Evolutionary conservation across 768 basidiomycete species (phyloP).

Genomic region (Lactarius deliciosus): DNA sequence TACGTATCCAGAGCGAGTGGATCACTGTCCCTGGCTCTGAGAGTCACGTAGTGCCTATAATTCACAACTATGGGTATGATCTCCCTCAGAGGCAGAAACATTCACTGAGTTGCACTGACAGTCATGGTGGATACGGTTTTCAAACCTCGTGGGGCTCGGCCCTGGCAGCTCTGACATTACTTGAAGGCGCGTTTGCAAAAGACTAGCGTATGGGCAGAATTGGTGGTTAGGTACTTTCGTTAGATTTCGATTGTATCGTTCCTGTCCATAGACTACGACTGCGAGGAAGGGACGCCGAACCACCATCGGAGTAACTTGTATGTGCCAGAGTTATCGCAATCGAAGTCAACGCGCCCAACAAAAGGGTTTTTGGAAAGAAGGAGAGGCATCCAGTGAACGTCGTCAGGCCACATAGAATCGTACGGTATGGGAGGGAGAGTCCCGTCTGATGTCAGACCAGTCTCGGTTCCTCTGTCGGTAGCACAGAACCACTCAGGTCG

Average conservation of each 20-base stretch:
- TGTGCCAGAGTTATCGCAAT: conserved; percentile 15
- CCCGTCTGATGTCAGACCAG: neutral
- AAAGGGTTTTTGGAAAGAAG: conserved; percentile 47
- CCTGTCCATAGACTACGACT: neutral
- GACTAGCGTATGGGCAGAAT: neutral
- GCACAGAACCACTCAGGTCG: conserved; percentile 74
- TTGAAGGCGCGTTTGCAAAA: conserved; percentile 43
- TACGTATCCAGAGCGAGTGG: conserved; percentile 55
- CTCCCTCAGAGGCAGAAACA: neutral
- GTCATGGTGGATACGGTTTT: conserved; percentile 64
- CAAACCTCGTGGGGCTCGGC: conserved; percentile 69
- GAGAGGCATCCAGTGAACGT: conserved; percentile 66
- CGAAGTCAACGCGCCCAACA: conserved; percentile 50
- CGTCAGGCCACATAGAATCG: conserved; percentile 61
- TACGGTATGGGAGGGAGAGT: conserved; percentile 53
- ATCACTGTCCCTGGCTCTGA: conserved; percentile 34
- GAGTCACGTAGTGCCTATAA: conserved; percentile 44
- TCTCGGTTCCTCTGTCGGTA: conserved; percentile 15
- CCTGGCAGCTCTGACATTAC: conserved; percentile 45
- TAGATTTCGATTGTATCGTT: neutral
- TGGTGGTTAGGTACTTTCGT: neutral
- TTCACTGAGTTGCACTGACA: conserved; percentile 28
- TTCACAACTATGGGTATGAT: conserved; percentile 66
- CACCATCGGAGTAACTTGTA: conserved; percentile 27
- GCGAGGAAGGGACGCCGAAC: conserved; percentile 26